Evolutionary conservation across 164 flowering plant species (phyloP).

Genomic region (Euptelea pleiosperma): DNA sequence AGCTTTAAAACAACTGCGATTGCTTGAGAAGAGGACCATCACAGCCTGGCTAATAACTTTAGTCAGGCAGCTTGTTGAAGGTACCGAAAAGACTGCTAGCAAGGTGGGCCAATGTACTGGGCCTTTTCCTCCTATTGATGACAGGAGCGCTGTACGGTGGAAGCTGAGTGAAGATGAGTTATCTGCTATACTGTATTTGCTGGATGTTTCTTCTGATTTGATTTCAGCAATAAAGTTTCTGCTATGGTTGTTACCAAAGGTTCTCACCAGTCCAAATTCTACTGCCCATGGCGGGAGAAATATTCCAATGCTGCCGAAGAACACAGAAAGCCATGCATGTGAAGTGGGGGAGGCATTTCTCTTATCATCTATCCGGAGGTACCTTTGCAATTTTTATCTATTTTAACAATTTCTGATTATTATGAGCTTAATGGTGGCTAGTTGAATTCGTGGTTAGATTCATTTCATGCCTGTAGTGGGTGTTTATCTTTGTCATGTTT

Average conservation of each 20-base stretch:
- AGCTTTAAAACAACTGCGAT: conserved; percentile 51
- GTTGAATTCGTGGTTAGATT: too few species aligned
- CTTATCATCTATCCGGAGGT: conserved; percentile 82
- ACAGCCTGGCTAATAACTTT: conserved; percentile 60
- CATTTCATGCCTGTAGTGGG: too few species aligned
- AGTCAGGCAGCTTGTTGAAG: conserved; percentile 70
- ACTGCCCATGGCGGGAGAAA: conserved; percentile 58
- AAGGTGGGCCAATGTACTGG: conserved; percentile 57
- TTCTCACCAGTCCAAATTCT: conserved; percentile 40
- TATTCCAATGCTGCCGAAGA: conserved; percentile 43
- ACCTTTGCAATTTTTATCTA: conserved; percentile 6
- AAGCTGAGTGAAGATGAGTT: conserved; percentile 91
- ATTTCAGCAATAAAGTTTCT: conserved; percentile 67
- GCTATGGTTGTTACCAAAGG: conserved; percentile 87
- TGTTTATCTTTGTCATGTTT: too few species aligned
- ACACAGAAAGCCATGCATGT: conserved; percentile 59
- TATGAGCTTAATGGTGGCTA: too few species aligned
- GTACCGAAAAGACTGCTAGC: conserved; percentile 44
- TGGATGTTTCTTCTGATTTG: conserved; percentile 75
- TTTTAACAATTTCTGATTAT: too few species aligned
- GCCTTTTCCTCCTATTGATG: conserved; percentile 48
- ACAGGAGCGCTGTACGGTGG: conserved; percentile 52
- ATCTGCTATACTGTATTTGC: conserved; percentile 62
- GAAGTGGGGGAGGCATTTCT: conserved; percentile 86
- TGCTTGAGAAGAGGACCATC: conserved; percentile 63